Base-by-base conservation (phyloP, 257 asterid species). In the Solanum peruvianum region DNA sequence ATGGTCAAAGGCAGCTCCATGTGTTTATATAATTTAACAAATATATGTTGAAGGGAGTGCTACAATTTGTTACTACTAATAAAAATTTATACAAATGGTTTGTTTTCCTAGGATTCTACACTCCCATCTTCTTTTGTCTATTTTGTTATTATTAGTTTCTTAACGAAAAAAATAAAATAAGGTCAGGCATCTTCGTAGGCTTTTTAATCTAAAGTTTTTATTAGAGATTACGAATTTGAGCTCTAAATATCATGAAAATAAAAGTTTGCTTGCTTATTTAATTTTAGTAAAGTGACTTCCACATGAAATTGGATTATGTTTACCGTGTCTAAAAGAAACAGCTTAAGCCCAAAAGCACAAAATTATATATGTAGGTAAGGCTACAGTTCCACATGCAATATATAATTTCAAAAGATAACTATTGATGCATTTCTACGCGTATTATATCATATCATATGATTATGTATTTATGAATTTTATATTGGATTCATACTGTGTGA, bases 1-100 rank as follows among this genome's bases (percentile, higher is more conserved):
- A 76, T 85, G 71, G 91, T 91, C 88, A 87, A 91, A 88, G 90
- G 88, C 85, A 90, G 83, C 88, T 86, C 89, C 94, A 90, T 91
- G 92, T 88, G 92, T 78, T 86, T 82, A 83, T 86, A 78, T 66
- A 84, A 47, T 39, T 87, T 37, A 86, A 64, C 86, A 84, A 80
- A 82, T 18, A 27, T 15, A 29, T 81, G 21, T 67, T 47, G 39
- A 81, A 66, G 37, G 47, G 23, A 64, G 47, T 3, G 45, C 21
- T 84, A 29, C 76, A 81, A 86, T 75, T 81, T 71, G 67, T 82
- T 33, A 60, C 14, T 60, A 49, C 69, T 60, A 49, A 67, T 35
- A 85, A 44, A 80, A 29, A 56, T 45, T 9, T 18, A 60, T n/a
- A 60, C 49, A 80, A 80, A 80, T 80, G 42, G 80, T 58, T 29